Percentiles rank a stretch among this genome's conserved stretches.
Conservation (phyloP, 1,284 basidiomycete species). For the Irpex sp. region DNA sequence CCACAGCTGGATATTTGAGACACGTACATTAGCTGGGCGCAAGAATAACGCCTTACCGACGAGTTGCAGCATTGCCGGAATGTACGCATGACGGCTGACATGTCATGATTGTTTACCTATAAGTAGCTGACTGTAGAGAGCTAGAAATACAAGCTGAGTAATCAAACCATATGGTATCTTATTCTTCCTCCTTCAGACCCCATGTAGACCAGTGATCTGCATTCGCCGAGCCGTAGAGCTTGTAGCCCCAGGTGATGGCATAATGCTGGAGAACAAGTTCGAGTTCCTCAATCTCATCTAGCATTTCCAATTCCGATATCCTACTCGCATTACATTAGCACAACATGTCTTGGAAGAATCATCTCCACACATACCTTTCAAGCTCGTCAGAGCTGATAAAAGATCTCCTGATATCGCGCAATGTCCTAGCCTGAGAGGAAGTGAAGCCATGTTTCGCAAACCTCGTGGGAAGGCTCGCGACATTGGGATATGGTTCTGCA, state of each 20-base stretch:
- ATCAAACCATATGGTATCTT: neutral
- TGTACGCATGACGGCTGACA: neutral
- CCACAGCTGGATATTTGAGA: neutral
- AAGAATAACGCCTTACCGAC: neutral
- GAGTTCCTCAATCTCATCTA: slow-evolving; percentile 92
- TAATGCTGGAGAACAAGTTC: slow-evolving; percentile 87
- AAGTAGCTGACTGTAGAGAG: neutral
- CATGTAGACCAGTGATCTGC: slow-evolving; percentile 1
- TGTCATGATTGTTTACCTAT: neutral
- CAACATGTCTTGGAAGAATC: neutral
- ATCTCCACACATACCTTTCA: slow-evolving; percentile 46
- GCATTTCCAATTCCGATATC: slow-evolving; percentile 73
- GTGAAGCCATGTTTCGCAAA: slow-evolving; percentile 59
- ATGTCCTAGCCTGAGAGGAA: slow-evolving; percentile 50
- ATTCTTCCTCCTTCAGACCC: slow-evolving; percentile 2
- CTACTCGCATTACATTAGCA: slow-evolving; percentile 34
- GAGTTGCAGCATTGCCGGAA: neutral
- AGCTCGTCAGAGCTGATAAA: slow-evolving; percentile 57
- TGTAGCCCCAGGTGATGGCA: slow-evolving; percentile 75
- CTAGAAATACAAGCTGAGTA: slow-evolving; percentile 2
- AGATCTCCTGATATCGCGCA: slow-evolving; percentile 63
- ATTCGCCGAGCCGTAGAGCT: slow-evolving; percentile 10
- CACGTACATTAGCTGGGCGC: neutral
- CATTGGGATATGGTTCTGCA: slow-evolving; percentile 55
- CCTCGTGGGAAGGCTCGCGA: slow-evolving; percentile 57